Base-by-base conservation (phyloP, 495 filamentous ascomycete species). In the Penicillium mononematosum region DNA sequence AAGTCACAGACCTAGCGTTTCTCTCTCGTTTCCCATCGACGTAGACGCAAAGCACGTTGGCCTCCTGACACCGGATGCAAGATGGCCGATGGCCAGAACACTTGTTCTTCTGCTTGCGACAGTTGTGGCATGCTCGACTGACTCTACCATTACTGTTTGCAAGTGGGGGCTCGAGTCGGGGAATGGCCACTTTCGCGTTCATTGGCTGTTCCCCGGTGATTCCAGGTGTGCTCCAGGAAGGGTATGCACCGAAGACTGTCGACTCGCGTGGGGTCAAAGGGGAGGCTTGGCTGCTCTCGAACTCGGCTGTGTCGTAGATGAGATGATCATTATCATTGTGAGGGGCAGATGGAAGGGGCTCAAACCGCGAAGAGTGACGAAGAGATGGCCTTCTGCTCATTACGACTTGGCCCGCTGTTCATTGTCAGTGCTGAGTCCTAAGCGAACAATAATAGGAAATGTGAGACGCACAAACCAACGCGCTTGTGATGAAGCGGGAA, bases 91-190 rank as follows among this genome's bases (percentile, higher is more conserved):
- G 29, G 2, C 52, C 52, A n/a, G 42, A 36, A n/a, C 52, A 55
- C 32, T 55, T 55, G 22, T 45, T 55, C 7, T 55, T 55, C 16
- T 46, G 52, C 8, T 46, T 38, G 41, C 52, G 52, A 38, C 52
- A 55, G 7, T 45, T 46, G 20, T 55, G 29, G 11, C 52, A 55
- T 29, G 52, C 52, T 19, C 32, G 52, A 39, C 52, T 55, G 11
- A 55, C 52, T 46, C 52, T 43, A 27, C 42, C 22, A 17, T 24
- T 27, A 14, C 9, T 34, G 19, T 16, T 39, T 20, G 11, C 38
- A 32, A 53, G 38, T 20, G 50, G 50, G 14, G 43, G 38, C 9
- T 53, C 50, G 17, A 53, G 50, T 6, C 50, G 38, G 9, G 50
- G 50, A 22, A 53, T 53, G 50, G 50, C 50, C 10, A 53, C 50